Evolutionary conservation across 2,329 filamentous ascomycete genomes (phyloP).

Genomic region (Iodosphaeria phyllophila): DNA sequence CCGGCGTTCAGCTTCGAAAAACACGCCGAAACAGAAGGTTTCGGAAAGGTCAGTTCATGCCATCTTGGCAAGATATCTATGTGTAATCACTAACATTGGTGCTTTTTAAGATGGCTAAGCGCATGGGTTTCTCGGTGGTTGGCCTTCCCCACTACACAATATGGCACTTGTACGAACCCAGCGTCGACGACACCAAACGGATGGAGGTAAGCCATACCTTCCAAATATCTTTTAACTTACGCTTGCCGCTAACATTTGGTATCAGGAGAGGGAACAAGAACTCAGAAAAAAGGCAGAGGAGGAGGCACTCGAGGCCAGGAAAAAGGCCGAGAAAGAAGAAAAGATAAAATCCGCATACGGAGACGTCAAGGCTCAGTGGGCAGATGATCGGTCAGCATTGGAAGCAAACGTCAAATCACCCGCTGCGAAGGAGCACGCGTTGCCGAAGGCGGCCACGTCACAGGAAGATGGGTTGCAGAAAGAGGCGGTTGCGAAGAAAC

Average conservation of each 20-base stretch:
- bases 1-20: constrained; percentile 97
- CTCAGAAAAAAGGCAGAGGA: constrained; percentile 68
- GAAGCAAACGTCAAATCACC: constrained; percentile 46
- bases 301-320: too few relatives aligned
- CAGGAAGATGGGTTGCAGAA: background rate
- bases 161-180: constrained; percentile 99
- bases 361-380: constrained; percentile 64
- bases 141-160: constrained; percentile 95
- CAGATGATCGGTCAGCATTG: constrained; percentile 72
- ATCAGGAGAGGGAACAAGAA: constrained; percentile 81
- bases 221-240: background rate
- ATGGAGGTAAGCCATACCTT: constrained; percentile 49
- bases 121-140: constrained; percentile 90
- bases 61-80: constrained; percentile 2
- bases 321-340: constrained; percentile 50
- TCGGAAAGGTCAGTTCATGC: constrained; percentile 61
- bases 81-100: constrained; percentile 5
- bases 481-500: background rate
- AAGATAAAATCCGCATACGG: constrained; percentile 70
- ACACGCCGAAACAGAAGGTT: constrained; percentile 94
- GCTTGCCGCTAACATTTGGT: constrained; percentile 5
- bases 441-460: too few relatives aligned
- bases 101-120: constrained; percentile 69
- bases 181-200: constrained; percentile 86
- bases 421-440: constrained; percentile 25